A percentile compares a stretch with the other conserved stretches of the same genome.
Conservation (phyloP, 31 red algal genomes). For the Endocladia muricata region DNA sequence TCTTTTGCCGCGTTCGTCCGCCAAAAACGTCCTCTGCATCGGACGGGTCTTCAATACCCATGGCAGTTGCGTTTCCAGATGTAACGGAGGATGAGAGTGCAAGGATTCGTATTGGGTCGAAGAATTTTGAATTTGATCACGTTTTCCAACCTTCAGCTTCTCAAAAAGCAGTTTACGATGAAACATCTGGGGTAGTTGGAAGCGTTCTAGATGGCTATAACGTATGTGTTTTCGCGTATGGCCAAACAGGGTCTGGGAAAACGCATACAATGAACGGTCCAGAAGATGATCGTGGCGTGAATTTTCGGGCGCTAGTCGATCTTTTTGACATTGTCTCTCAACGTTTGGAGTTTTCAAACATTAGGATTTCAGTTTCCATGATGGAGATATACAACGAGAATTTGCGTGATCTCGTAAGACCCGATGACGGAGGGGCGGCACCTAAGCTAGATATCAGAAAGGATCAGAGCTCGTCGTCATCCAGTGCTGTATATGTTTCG, state of each 20-base stretch:
- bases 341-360: conserved; percentile 44
- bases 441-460: conserved; percentile 88
- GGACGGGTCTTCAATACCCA: conserved; percentile 1
- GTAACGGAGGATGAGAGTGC: conserved; percentile 36
- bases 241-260: conserved; percentile 99
- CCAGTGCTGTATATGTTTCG: conserved; percentile 74
- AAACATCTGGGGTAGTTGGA: conserved; percentile 82
- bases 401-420: conserved; percentile 81
- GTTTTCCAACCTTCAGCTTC: conserved; percentile 73
- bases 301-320: conserved; percentile 81
- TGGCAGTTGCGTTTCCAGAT: conserved; percentile 66
- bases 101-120: conserved; percentile 20
- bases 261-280: conserved; percentile 97
- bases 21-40: conserved; percentile 17
- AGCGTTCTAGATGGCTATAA: conserved; percentile 88
- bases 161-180: conserved; percentile 84
- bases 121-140: conserved; percentile 88
- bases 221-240: conserved; percentile 99
- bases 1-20: conserved; percentile 97
- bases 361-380: conserved; percentile 81
- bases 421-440: conserved; percentile 24
- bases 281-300: conserved; percentile 77
- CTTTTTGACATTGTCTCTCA: conserved; percentile 78
- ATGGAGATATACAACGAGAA: conserved; percentile 99
- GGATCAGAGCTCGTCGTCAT: conserved; percentile 36